Conservation (phyloP, 306 rosid species). For the Senna siamea region DNA sequence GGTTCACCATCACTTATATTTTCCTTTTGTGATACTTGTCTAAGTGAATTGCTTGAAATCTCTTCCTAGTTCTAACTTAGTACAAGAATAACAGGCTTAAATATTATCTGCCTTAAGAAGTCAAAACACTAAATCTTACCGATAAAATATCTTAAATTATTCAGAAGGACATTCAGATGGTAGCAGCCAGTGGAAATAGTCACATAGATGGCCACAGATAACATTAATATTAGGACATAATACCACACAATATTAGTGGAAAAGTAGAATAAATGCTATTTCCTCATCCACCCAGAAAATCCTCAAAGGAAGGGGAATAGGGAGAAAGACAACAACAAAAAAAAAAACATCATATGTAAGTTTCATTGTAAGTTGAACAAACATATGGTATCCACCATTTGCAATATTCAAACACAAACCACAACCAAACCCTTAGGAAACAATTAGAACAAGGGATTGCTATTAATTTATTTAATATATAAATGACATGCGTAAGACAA, state of each 20-base stretch:
- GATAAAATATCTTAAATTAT: not conserved
- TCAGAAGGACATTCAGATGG: no score
- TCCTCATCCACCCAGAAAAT: not conserved
- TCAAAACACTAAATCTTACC: not conserved
- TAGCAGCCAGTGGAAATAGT: no score
- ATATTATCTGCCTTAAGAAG: slow-evolving; percentile 3
- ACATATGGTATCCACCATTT: not conserved
- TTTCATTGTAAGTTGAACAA: not conserved
- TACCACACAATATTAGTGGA: not conserved
- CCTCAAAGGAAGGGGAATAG: not conserved
- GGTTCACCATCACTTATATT: slow-evolving; percentile 5
- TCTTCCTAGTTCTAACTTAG: not conserved
- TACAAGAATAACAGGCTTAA: slow-evolving; percentile 7
- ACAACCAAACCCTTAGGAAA: not conserved
- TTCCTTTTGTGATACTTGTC: not conserved
- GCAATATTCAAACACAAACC: not conserved
- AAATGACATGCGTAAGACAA: no score
- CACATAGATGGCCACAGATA: not conserved
- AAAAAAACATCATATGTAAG: not conserved
- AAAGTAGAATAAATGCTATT: not conserved
- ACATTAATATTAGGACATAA: not conserved
- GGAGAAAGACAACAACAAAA: no score
- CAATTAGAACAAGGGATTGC: no score
- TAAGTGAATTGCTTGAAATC: slow-evolving; percentile 11
- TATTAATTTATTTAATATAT: no score